Conservation (phyloP, 257 asterid genomes). For the Dorcoceras hygrometricum region DNA sequence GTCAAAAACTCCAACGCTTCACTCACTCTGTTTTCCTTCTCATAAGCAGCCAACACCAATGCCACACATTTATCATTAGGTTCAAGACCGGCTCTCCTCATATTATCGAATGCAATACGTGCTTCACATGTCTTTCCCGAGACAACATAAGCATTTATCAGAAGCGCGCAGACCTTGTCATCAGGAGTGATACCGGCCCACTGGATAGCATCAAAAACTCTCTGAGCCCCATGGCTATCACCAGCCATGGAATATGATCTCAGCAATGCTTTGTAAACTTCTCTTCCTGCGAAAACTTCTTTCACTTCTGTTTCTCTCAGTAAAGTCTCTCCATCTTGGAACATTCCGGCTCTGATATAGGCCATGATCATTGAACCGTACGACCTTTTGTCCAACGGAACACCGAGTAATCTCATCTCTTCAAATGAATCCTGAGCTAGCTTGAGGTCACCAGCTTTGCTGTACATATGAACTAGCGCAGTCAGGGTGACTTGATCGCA, state of each 20-base stretch:
- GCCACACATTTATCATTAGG: slow-evolving; percentile 84
- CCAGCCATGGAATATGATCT: slow-evolving; percentile 80
- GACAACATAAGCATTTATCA: slow-evolving; percentile 67
- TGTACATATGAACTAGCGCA: slow-evolving; percentile 77
- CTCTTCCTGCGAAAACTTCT: slow-evolving; percentile 67
- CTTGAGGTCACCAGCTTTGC: slow-evolving; percentile 78
- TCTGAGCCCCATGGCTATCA: slow-evolving; percentile 67
- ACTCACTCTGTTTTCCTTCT: slow-evolving; percentile 55
- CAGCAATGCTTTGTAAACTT: slow-evolving; percentile 84
- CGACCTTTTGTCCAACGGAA: slow-evolving; percentile 66
- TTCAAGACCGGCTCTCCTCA: slow-evolving; percentile 54
- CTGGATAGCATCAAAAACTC: slow-evolving; percentile 70
- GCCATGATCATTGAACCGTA: slow-evolving; percentile 96
- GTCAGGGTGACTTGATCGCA: slow-evolving; percentile 81
- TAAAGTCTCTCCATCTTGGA: slow-evolving; percentile 47
- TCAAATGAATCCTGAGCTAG: slow-evolving; percentile 60
- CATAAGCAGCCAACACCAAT: slow-evolving; percentile 54
- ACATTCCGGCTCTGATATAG: slow-evolving; percentile 66
- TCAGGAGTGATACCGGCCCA: slow-evolving; percentile 74
- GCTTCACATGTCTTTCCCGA: slow-evolving; percentile 66
- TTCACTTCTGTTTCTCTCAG: slow-evolving; percentile 67
- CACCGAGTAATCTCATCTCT: slow-evolving; percentile 81
- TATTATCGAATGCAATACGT: slow-evolving; percentile 59
- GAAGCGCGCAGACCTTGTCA: slow-evolving; percentile 69
- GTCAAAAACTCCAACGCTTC: slow-evolving; percentile 60